Base-by-base conservation (phyloP, 2,329 filamentous ascomycete genomes). In the Rugonectria rugulosa region DNA sequence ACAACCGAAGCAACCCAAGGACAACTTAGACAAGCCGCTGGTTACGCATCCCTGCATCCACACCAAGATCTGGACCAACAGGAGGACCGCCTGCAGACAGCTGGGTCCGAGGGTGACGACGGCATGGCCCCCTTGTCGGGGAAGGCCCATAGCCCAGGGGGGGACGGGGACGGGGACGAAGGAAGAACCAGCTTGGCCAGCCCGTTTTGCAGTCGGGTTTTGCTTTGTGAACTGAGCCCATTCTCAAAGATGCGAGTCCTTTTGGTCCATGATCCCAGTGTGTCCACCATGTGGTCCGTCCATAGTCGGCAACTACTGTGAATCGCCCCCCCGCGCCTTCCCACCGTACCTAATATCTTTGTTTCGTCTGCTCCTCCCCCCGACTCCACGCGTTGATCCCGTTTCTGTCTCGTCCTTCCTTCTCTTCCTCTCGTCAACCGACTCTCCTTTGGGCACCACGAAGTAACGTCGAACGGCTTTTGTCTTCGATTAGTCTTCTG, bases 281-380 rank as follows among this genome's bases (percentile, higher is more conserved):
- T n/a, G n/a, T n/a, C n/a, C n/a, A 46, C 43, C 20, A 46, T 31
- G 34, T 38, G 23, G 45, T 48, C 34, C 34, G 20, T 26, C 32
- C 34, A 14, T 32, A 32, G 24, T 27, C 38, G 14, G 15, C 34
- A 29, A 27, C 29, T 14, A 32, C n/a, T 32, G n/a, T 10, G 12
- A 14, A 21, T 34, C 31, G 3, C 4, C 34, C 34, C 6, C 7
- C 36, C 36, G 17, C 34, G 11, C 44, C 52, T 38, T 19, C 44
- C 19, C 41, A 21, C 31, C 38, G 41, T 54, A 49, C 64, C 49
- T 54, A 49, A 66, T 67, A 66, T 66, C 62, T 64, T 64, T 68
- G 65, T 67, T 68, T 67, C 65, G 59, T 66, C n/a, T n/a, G n/a
- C n/a, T n/a, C n/a, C 61, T 61, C 64, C 61, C 61, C 63, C 61